phyloP scores from a whole-genome alignment of 495 filamentous ascomycete species.

The Neurospora sp. region DNA sequence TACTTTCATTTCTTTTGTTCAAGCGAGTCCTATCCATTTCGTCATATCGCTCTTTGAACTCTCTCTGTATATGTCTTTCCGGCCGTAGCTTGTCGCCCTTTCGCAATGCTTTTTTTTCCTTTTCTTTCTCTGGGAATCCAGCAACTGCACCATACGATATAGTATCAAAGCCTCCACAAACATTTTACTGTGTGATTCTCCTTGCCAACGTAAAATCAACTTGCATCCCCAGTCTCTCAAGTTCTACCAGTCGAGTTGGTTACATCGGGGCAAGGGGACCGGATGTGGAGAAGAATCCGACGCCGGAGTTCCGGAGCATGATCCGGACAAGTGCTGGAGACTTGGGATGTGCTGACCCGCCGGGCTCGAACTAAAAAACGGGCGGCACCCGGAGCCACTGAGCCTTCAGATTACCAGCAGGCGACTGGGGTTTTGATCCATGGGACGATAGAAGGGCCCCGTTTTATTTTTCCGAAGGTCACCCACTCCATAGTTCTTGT shows the following conservation, averaged over 20 bases:
- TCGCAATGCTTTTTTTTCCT: too few relatives aligned
- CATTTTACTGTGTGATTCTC: neutral
- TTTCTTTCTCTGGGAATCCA: too few relatives aligned
- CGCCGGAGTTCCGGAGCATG: neutral
- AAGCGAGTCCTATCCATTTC: neutral
- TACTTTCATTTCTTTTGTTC: neutral
- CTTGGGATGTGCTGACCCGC: neutral
- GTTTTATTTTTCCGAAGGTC: too few relatives aligned
- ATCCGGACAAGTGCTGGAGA: neutral
- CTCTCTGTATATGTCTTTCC: neutral
- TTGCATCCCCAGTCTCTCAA: neutral
- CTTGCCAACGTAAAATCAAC: neutral
- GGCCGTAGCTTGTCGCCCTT: neutral
- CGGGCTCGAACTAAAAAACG: neutral
- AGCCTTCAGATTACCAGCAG: too few relatives aligned
- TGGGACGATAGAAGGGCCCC: too few relatives aligned
- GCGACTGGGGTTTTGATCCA: too few relatives aligned
- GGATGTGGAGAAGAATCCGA: neutral
- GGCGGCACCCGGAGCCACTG: neutral
- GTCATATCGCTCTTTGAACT: neutral
- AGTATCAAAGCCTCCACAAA: too few relatives aligned
- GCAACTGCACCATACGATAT: too few relatives aligned
- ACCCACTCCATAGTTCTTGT: too few relatives aligned
- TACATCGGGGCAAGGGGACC: neutral
- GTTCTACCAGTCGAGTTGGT: neutral